Evolutionary conservation across 495 filamentous ascomycete genomes (phyloP).

Genomic region (Penicillium robsamsonii): DNA sequence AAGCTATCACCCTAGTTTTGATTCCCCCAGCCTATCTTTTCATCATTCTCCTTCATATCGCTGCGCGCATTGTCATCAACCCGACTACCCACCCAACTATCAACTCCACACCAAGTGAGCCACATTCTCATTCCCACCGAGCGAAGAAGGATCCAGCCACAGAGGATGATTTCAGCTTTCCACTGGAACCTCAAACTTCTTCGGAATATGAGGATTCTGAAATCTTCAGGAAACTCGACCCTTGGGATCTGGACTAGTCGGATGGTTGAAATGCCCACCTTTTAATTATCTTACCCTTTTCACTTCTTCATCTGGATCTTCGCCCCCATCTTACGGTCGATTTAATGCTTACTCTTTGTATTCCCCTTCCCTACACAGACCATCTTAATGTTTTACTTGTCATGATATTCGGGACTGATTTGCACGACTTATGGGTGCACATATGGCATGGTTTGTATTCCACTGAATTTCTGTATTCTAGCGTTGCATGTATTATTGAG

Average conservation of each 20-base stretch:
- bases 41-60: constrained; percentile 73
- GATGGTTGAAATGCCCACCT: background rate
- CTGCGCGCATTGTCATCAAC: constrained; percentile 68
- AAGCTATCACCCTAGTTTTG: constrained; percentile 70
- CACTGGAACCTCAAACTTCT: constrained; percentile 36
- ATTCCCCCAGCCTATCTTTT: constrained; percentile 74
- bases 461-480: constrained; percentile 30
- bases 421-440: constrained; percentile 15
- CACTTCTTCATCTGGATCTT: constrained; percentile 11
- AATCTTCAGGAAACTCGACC: constrained; percentile 24
- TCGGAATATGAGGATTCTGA: constrained; percentile 30
- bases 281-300: background rate
- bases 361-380: constrained; percentile 5
- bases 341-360: constrained; percentile 21
- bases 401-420: constrained; percentile 14
- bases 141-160: constrained; percentile 1
- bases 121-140: constrained; percentile 10
- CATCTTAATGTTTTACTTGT: constrained; percentile 13
- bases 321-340: constrained; percentile 4
- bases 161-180: constrained; percentile 45
- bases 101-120: constrained; percentile 19
- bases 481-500: constrained; percentile 24
- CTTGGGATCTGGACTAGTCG: constrained; percentile 35
- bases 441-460: constrained; percentile 16
- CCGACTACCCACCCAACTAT: constrained; percentile 16